A percentile compares a stretch with the other conserved stretches of the same genome.
Conservation (phyloP, 495 filamentous ascomycete genomes). For the Daldinia caldariorum region DNA sequence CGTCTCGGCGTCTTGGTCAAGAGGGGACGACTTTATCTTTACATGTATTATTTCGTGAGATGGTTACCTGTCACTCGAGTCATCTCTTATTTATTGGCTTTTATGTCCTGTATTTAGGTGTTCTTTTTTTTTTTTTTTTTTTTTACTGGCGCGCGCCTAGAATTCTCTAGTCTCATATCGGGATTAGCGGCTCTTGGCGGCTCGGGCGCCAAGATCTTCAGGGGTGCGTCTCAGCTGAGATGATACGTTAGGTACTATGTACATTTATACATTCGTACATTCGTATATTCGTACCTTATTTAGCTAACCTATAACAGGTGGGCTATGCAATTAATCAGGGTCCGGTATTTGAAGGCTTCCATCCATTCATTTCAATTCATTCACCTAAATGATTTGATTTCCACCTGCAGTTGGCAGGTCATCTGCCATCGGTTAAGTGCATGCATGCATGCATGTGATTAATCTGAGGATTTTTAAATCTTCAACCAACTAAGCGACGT, state of each 20-base stretch:
- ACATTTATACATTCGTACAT: not conserved
- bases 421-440: no score
- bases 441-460: no score
- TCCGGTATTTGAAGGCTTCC: no score
- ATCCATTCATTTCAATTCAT: no score
- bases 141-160: conserved; percentile 35
- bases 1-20: not conserved
- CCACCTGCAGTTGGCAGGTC: no score
- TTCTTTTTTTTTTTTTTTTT: not conserved
- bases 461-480: no score
- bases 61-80: no score
- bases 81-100: not conserved
- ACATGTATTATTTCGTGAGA: no score
- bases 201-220: conserved; percentile 40
- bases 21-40: not conserved
- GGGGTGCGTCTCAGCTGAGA: conserved; percentile 13
- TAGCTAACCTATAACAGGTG: no score
- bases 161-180: conserved; percentile 25
- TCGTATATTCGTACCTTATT: not conserved
- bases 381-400: no score
- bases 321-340: not conserved
- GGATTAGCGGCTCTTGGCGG: conserved; percentile 33
- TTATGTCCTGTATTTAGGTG: not conserved
- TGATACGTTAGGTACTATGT: no score
- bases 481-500: not conserved